Evolutionary conservation across 129 eudicot genomes (phyloP), one percentile per base, ranked within the genome.

Genomic region (Helianthus tuberosus): DNA sequence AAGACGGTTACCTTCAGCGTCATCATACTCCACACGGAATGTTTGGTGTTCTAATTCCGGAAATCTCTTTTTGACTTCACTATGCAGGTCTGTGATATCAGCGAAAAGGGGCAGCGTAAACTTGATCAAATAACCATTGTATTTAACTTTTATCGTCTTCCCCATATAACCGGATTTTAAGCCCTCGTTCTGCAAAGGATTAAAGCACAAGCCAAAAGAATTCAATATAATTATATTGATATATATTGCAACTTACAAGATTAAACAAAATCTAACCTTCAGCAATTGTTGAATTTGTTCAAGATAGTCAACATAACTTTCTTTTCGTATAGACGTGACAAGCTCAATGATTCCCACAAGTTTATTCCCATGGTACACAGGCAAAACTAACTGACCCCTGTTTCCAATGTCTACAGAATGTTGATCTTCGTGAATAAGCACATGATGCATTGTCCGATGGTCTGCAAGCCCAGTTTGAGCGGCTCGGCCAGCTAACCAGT

Each of bases 401-500:
- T 32, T 32, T 11, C 3, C 6, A 3, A 29, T 29, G 43, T 65
- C 51, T 0, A 25, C 36, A 65, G 14, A 9, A 10, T 43, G 9
- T 41, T n/a, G 69, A 65, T 65, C n/a, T 1, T 43, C 9, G 7
- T 39, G 51, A 65, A 5, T 65, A 15, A 9, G 15, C 10, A 43
- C 39, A 44, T 1, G 16, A 66, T 66, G 16, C 11, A 8, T 66
- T 12, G 71, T 44, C 53, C 39, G 17, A 9, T 66, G 53, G 46
- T 66, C 71, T 10, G 71, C 55, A 66, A 66, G 2, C 71, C 53
- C 25, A 3, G 54, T 66, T 66, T 66, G 71, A 20, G 54, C 53
- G 43, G 71, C 54, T 15, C 71, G 54, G 15, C 71, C 71, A 6
- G 71, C 54, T 8, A 44, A 66, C 71, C 71, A 66, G 54, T 36